phyloP scores from a whole-genome alignment of 1,139 yeast genomes.

The Hemisphaericaspora subhashii region DNA sequence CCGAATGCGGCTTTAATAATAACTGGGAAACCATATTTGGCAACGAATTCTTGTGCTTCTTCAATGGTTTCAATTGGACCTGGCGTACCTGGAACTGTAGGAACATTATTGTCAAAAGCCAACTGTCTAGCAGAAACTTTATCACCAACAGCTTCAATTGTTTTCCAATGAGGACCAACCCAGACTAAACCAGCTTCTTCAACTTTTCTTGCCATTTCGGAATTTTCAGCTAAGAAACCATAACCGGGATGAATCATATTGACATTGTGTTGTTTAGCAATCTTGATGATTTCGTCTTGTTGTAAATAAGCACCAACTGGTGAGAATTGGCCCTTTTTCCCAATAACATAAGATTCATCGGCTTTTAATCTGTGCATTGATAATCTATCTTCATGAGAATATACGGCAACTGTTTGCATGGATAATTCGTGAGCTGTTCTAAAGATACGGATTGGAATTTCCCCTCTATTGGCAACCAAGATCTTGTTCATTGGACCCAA shows the following conservation, averaged over 20 bases:
- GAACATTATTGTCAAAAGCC: conserved; percentile 81
- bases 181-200: conserved; percentile 90
- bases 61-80: conserved; percentile 86
- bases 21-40: conserved; percentile 87
- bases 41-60: conserved; percentile 79
- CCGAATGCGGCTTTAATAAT: conserved; percentile 99
- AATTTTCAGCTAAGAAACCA: conserved; percentile 92
- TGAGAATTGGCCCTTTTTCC: conserved; percentile 82
- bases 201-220: conserved; percentile 91
- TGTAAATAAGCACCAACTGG: conserved; percentile 97
- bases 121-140: conserved; percentile 91
- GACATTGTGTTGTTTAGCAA: conserved; percentile 85
- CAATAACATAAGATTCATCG: conserved; percentile 91
- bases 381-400: conserved; percentile 92
- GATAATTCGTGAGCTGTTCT: conserved; percentile 97
- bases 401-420: conserved; percentile 96
- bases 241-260: conserved; percentile 99
- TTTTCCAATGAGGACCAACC: conserved; percentile 90
- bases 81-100: conserved; percentile 97
- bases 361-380: conserved; percentile 94
- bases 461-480: conserved; percentile 95
- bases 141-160: conserved; percentile 97
- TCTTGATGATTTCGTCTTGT: conserved; percentile 89
- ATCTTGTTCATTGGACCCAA: conserved; percentile 71
- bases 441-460: conserved; percentile 85